Conservation (phyloP, 2,329 filamentous ascomycete species). For the Talaromyces atroroseus region DNA sequence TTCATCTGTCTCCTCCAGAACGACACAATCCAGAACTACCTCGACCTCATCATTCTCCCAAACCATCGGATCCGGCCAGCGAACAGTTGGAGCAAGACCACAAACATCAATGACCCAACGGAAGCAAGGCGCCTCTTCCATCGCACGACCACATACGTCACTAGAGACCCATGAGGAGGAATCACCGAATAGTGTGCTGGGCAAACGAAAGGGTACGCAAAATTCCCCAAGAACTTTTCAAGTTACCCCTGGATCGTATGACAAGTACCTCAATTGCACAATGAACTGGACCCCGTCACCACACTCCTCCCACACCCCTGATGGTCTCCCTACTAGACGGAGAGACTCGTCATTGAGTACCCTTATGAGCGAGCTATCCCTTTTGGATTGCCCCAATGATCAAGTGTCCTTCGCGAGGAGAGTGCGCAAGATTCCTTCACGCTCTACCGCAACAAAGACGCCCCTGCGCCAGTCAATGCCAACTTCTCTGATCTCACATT, state of each 20-base stretch:
- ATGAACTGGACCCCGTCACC: slow-evolving; percentile 25
- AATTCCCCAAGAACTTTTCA: slow-evolving; percentile 16
- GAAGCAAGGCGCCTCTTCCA: slow-evolving; percentile 42
- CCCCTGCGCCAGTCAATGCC: slow-evolving; percentile 35
- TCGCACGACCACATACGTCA: slow-evolving; percentile 38
- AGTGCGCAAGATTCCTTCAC: slow-evolving; percentile 12
- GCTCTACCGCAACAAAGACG: slow-evolving; percentile 17
- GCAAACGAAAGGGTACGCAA: slow-evolving; percentile 51
- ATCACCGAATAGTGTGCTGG: slow-evolving; percentile 31
- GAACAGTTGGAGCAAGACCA: slow-evolving; percentile 47
- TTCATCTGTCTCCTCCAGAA: slow-evolving; percentile 33
- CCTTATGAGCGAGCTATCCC: slow-evolving; percentile 29
- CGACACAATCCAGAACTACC: slow-evolving; percentile 38
- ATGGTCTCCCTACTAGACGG: slow-evolving; percentile 18
- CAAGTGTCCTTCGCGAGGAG: slow-evolving; percentile 6
- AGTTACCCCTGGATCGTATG: slow-evolving; percentile 18
- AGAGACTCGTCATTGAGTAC: slow-evolving; percentile 35
- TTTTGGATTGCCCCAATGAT: slow-evolving; percentile 4
- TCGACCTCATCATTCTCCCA: slow-evolving; percentile 50
- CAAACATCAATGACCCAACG: slow-evolving; percentile 50
- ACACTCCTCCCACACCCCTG: slow-evolving; percentile 9
- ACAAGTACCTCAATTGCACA: slow-evolving; percentile 21
- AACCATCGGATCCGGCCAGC: slow-evolving; percentile 51
- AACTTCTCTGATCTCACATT: slow-evolving; percentile 27
- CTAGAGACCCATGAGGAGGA: slow-evolving; percentile 38